Evolutionary conservation across 352 stramenopile species (phyloP), one percentile per base, ranked within the genome.

Genomic region (Pythium oligandrum): DNA sequence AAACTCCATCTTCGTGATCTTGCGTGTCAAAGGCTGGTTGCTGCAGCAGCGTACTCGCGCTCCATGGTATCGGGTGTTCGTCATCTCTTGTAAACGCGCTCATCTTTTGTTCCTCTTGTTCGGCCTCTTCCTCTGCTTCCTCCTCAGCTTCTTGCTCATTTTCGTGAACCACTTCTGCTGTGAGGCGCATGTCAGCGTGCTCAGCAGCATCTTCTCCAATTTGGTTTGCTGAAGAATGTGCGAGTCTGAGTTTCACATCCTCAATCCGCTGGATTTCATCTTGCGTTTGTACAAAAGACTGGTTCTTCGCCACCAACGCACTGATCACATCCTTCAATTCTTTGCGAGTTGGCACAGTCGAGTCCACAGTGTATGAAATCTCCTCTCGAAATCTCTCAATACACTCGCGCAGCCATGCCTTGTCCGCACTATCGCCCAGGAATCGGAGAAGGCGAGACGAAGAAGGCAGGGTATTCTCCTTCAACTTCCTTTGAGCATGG

Each of bases 101-200:
- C 88, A 96, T 96, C 57, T 96, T 93, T 53, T 96, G 85, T 50
- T 96, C 86, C 51, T 94, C 84, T 46, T 94, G 83, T 60, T 96
- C 83, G n/a, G 81, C 82, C 71, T 93, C 83, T 57, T 96, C 84
- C 57, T 92, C 85, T 0, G 84, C 84, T 57, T 94, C 83, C 74
- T 93, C 87, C 62, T 95, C 86, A 1, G 81, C 82, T 60, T 95
- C 83, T 32, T 84, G 75, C 54, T 96, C 86, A 36, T 96, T 93
- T 46, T 96, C 93, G 61, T 98, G 81, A 31, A 95, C 86, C 35
- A 96, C 85, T 55, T 95, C 83, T 38, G 85, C 72, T 0, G 79
- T 95, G 10, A 95, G 62, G 0, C 83, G 77, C 63, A 93, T 75
- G 26, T 90, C 76, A 6, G 75, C 71, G 55, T 91, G 76, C 35